phyloP scores from a whole-genome alignment of 2,329 filamentous ascomycete genomes.

The Monosporascus sp. region DNA sequence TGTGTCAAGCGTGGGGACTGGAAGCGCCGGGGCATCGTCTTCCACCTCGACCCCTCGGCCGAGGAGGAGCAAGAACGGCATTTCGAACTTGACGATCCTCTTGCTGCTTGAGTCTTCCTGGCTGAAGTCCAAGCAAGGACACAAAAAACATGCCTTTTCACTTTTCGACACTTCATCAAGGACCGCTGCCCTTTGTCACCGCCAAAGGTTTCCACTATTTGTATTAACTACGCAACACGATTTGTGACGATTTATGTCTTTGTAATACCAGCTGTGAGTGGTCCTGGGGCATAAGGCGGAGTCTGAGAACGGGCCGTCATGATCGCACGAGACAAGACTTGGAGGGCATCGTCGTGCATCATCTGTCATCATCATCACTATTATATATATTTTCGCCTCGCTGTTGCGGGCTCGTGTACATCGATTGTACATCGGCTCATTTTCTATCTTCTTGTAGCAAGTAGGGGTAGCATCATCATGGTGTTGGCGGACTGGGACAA shows the following conservation, averaged over 20 bases:
- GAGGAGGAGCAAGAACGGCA: conserved; percentile 22
- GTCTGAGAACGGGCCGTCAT: too few species aligned
- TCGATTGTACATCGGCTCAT: neutral
- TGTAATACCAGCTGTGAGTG: neutral
- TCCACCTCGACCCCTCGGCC: conserved; percentile 20
- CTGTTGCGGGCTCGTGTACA: neutral
- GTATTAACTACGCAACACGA: neutral
- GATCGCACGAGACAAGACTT: neutral
- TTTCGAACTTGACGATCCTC: conserved; percentile 18
- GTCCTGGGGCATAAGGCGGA: neutral
- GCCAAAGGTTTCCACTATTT: neutral
- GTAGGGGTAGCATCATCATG: neutral
- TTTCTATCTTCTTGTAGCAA: neutral
- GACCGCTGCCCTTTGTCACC: too few species aligned
- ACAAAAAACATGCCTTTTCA: neutral
- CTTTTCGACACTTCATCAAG: too few species aligned
- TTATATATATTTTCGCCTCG: neutral
- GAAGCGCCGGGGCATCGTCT: conserved; percentile 30
- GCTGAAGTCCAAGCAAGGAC: neutral
- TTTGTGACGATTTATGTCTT: neutral
- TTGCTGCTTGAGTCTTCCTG: conserved; percentile 14
- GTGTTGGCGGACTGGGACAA: neutral
- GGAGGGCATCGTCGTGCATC: neutral
- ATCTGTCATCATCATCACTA: neutral
- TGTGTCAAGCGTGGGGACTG: conserved; percentile 27